Conservation (phyloP, 2,329 filamentous ascomycete genomes). For the Diplodia corticola region DNA sequence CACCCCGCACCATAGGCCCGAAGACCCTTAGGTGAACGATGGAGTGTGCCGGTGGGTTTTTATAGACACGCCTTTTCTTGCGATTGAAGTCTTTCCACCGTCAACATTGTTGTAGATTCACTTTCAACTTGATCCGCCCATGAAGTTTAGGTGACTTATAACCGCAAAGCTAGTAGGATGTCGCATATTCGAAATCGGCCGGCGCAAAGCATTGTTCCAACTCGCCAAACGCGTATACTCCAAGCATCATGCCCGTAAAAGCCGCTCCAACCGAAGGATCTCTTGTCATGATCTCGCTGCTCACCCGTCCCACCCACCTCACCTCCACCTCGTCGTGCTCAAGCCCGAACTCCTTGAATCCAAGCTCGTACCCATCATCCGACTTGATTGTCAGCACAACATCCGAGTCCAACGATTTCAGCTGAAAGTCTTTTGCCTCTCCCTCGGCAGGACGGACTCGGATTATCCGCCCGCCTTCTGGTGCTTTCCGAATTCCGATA, state of each 20-base stretch:
- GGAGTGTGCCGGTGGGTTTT: no score
- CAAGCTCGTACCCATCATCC: constrained; percentile 32
- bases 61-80: no score
- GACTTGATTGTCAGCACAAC: constrained; percentile 34
- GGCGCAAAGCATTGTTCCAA: constrained; percentile 43
- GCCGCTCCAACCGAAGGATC: constrained; percentile 42
- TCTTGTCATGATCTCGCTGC: constrained; percentile 38
- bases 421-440: constrained; percentile 21
- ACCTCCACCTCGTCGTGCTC: constrained; percentile 25
- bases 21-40: no score
- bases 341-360: constrained; percentile 26
- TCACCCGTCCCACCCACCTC: constrained; percentile 34
- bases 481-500: constrained; percentile 41
- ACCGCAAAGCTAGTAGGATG: background rate
- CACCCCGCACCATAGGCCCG: no score
- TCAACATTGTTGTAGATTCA: no score
- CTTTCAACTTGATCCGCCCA: no score
- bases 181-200: constrained; percentile 44
- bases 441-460: constrained; percentile 32
- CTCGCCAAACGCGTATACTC: constrained; percentile 48
- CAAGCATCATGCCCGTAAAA: constrained; percentile 51
- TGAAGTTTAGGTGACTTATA: no score
- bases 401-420: constrained; percentile 25
- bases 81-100: no score
- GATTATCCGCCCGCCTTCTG: constrained; percentile 28